Base-by-base conservation (phyloP, 2,329 filamentous ascomycete genomes). In the Verticillium albo-atrum region DNA sequence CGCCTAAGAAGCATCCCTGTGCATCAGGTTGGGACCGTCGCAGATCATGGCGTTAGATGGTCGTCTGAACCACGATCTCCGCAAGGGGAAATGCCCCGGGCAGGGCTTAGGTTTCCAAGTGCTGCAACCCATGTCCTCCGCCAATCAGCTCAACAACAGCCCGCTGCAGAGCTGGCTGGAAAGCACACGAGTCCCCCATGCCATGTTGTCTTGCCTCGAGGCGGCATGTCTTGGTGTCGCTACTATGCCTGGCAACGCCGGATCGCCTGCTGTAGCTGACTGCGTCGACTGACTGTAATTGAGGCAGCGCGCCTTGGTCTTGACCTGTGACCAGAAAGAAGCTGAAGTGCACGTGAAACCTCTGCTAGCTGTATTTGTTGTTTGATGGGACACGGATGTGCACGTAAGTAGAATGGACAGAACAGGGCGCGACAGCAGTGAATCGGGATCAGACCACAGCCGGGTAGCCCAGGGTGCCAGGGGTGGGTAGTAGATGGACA, bases 21-120 rank as follows among this genome's bases (percentile, higher is more conserved):
- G 72, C 72, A 67, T 73, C 70, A 74, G 70, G 68, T 70, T 71
- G 66, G 57, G 69, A 63, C 67, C 67, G 67, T 68, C 65, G 70
- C 67, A 70, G 70, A 72, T 72, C 70, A 72, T 73, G 70, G 73
- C 71, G 72, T 73, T 68, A 74, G 70, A 72, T 69, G 66, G 64
- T 71, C 73, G 71, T 74, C 74, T 75, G 73, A 73, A 76, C 71
- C 71, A 68, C 70, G 71, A 75, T 76, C 71, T 69, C 68, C 73
- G 61, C 72, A 72, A 72, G 70, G 72, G 74, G 65, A 66, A 63
- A 60, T 55, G 63, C 64, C 64, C 61, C 62, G 66, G 62, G 66
- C 65, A 66, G 67, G 64, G 62, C 62, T 65, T 61, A 58, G 61
- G 62, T 62, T 63, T 64, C 56, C 56, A 62, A 60, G 62, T 64